Base-by-base conservation (phyloP, 306 rosid genomes). In the Dalbergia cochinchinensis region DNA sequence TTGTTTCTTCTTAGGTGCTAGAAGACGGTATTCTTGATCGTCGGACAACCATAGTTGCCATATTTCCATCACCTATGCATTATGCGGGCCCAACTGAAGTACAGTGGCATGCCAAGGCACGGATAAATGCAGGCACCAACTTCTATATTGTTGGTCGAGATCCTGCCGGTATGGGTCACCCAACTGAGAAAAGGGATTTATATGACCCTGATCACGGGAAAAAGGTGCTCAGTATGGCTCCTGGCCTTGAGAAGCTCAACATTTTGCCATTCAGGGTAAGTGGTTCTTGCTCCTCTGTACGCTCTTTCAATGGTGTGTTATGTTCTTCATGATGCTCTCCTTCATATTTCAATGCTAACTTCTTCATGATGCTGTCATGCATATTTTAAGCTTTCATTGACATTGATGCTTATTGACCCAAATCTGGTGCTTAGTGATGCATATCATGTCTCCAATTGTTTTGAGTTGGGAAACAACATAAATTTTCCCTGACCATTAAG, bases 41-140 rank as follows among this genome's bases (percentile, higher is more conserved):
- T 5, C 90, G 88, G 88, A 95, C 98, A n/a, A 95, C 99, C 60
- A 84, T 95, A 45, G 97, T 95, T 20, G 85, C 98, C 35, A 95
- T 95, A 83, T 95, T 93, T 78, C 98, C 99, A 4, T 95, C 99
- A 41, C 99, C 99, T 18, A 95, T 95, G 99, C 98, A 93, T 83
- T 95, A 95, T 75, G 99, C 98, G 0, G 97, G 99, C 26, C 99
- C 99, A 76, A 95, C 99, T 63, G 99, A 95, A 85, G 99, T 95
- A 26, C 99, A 95, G 76, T 95, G 99, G 99, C 99, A 93, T 76
- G 99, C 98, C 31, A 95, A 95, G 83, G 98, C 99, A 48, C 77
- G 99, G 69, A 90, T 95, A 79, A 93, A 95, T 60, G 99, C 98
- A 19, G 99, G 99, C 10, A 97, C 99, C 47, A 95, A 93, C 87